Percentiles rank a stretch among this genome's conserved stretches.
Conservation (phyloP, 441 rosid genomes). For the Corymbia calophylla region DNA sequence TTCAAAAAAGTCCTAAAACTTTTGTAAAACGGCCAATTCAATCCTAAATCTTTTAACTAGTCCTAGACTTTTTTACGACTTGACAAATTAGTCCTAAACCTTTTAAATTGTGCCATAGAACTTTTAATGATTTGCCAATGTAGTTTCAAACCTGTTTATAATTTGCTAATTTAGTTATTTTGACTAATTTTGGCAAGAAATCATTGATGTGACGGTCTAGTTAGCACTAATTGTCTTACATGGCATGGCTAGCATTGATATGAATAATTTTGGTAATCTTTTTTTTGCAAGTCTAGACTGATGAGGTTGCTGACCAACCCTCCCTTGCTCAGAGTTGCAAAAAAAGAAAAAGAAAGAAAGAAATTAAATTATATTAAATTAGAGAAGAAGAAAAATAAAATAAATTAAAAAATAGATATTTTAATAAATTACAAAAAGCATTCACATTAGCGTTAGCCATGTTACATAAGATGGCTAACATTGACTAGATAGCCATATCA, state of each 20-base stretch:
- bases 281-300: not conserved
- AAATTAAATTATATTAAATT: no score
- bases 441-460: fast-evolving
- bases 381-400: no score
- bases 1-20: not conserved
- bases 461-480: not conserved
- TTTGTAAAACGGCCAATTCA: no score
- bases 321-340: not conserved
- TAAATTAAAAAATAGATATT: no score
- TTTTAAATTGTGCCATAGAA: no score
- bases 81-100: not conserved
- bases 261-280: not conserved
- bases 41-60: no score
- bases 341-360: not conserved
- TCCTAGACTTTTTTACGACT: not conserved
- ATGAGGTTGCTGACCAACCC: not conserved
- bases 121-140: no score
- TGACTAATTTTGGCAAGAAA: no score
- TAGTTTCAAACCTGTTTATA: no score
- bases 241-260: not conserved
- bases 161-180: not conserved
- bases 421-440: no score
- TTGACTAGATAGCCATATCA: not conserved
- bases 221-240: not conserved
- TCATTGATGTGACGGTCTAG: not conserved